Evolutionary conservation across 495 filamentous ascomycete genomes (phyloP).

Genomic region (Penicillium lividum): DNA sequence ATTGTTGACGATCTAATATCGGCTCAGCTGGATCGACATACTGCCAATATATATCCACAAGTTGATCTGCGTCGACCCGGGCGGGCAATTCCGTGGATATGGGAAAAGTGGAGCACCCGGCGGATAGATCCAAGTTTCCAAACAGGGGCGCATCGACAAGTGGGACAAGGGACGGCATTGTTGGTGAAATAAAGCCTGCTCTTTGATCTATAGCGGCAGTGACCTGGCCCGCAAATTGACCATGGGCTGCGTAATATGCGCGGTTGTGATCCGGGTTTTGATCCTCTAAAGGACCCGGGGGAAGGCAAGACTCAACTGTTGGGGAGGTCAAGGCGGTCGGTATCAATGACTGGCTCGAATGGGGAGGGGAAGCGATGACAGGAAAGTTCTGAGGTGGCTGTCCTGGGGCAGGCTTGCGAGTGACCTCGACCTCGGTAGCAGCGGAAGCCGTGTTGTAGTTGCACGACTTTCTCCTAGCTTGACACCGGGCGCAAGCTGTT

Average conservation of each 20-base stretch:
- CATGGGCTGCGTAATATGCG: background rate
- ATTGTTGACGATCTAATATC: conserved; percentile 18
- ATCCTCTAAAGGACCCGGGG: too few species aligned
- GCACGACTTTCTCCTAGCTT: conserved; percentile 4
- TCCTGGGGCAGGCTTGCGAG: too few species aligned
- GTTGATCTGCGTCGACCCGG: conserved; percentile 19
- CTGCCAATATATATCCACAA: conserved; percentile 24
- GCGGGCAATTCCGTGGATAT: conserved; percentile 20
- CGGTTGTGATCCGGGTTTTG: background rate
- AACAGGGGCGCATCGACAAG: conserved; percentile 30
- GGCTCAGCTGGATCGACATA: conserved; percentile 22
- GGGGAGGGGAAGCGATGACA: too few species aligned
- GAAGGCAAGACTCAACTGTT: too few species aligned
- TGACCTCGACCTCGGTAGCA: too few species aligned
- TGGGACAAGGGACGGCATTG: conserved; percentile 18
- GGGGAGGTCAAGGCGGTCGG: too few species aligned
- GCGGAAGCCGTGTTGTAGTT: too few species aligned
- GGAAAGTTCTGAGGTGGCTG: too few species aligned
- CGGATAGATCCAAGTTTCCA: conserved; percentile 19
- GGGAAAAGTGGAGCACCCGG: too few species aligned
- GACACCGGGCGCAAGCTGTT: too few species aligned
- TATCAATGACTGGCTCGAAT: too few species aligned
- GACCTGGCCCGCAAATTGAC: background rate
- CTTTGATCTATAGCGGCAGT: conserved; percentile 16
- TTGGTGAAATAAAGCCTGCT: conserved; percentile 12